Evolutionary conservation across 2,329 filamentous ascomycete genomes (phyloP).

Genomic region (Fusarium odoratissimum): DNA sequence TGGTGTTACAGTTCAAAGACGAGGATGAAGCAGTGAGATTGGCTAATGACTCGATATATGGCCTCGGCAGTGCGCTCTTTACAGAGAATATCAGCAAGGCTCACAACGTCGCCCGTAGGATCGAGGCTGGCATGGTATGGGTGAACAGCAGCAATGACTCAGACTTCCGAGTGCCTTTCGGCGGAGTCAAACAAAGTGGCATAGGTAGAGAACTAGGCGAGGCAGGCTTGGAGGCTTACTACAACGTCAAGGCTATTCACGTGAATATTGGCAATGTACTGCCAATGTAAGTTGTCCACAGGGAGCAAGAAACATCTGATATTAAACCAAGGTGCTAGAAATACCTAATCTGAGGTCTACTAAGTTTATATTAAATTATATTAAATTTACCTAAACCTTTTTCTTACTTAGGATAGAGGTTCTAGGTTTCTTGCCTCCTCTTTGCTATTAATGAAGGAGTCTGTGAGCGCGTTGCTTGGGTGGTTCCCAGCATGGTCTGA

Average conservation of each 20-base stretch:
- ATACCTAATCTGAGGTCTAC: neutral
- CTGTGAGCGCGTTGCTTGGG: neutral
- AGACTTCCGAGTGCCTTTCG: neutral
- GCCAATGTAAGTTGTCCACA: neutral
- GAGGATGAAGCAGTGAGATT: neutral
- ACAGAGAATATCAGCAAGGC: neutral
- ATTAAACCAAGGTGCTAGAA: neutral
- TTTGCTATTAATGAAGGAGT: neutral
- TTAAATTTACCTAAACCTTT: neutral
- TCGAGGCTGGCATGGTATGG: slow-evolving; percentile 1
- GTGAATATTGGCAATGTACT: slow-evolving; percentile 1
- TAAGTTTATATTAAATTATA: neutral
- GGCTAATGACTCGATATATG: neutral
- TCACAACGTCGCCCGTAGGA: neutral
- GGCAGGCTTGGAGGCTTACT: neutral
- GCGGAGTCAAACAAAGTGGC: slow-evolving; percentile 1
- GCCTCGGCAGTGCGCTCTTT: neutral
- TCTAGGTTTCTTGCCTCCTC: neutral
- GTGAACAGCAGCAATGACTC: slow-evolving; percentile 5
- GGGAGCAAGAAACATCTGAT: neutral
- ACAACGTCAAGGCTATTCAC: neutral
- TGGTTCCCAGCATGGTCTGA: neutral
- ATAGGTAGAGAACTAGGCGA: slow-evolving; percentile 4
- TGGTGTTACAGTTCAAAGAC: neutral
- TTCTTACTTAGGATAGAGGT: neutral